Percentiles rank a stretch among this genome's conserved stretches.
Evolutionary conservation across 192 early-diverging fungal genomes (phyloP).

Genomic region (Entomortierella lignicola): DNA sequence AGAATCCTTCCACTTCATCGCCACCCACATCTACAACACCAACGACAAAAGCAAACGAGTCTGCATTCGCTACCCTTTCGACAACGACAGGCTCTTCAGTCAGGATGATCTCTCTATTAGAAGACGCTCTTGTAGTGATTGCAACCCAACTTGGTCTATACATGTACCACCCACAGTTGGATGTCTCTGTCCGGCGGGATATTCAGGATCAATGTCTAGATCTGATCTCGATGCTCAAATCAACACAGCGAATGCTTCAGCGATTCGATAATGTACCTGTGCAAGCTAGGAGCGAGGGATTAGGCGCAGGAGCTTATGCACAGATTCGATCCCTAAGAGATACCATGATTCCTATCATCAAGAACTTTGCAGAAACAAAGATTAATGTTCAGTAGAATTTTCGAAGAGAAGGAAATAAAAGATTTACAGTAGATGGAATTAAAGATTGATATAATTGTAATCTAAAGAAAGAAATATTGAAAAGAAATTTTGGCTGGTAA

Average conservation of each 20-base stretch:
- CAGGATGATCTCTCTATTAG: slow-evolving; percentile 45
- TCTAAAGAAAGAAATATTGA: background rate
- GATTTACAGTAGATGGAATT: background rate
- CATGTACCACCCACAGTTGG: slow-evolving; percentile 43
- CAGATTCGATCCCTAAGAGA: slow-evolving; percentile 33
- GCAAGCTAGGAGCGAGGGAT: slow-evolving; percentile 15
- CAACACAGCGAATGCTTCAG: slow-evolving; percentile 36
- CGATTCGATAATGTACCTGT: slow-evolving; percentile 48
- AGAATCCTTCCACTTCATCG: background rate
- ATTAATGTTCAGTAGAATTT: slow-evolving; percentile 27
- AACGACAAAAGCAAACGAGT: slow-evolving; percentile 15
- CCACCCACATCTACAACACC: slow-evolving; percentile 1
- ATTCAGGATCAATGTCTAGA: slow-evolving; percentile 43
- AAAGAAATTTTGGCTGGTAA: no score
- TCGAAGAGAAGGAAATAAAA: background rate
- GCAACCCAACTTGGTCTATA: slow-evolving; percentile 45
- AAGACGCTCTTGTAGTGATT: slow-evolving; percentile 50
- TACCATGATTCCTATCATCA: slow-evolving; percentile 46
- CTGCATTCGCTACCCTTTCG: slow-evolving; percentile 48
- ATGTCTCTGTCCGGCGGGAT: slow-evolving; percentile 26
- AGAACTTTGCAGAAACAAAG: slow-evolving; percentile 49
- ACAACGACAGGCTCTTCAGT: slow-evolving; percentile 40
- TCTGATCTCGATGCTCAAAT: slow-evolving; percentile 40
- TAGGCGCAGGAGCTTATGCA: slow-evolving; percentile 19
- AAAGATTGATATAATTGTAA: background rate